Conservation (phyloP, 1,284 basidiomycete genomes). For the Kwoniella shivajii region DNA sequence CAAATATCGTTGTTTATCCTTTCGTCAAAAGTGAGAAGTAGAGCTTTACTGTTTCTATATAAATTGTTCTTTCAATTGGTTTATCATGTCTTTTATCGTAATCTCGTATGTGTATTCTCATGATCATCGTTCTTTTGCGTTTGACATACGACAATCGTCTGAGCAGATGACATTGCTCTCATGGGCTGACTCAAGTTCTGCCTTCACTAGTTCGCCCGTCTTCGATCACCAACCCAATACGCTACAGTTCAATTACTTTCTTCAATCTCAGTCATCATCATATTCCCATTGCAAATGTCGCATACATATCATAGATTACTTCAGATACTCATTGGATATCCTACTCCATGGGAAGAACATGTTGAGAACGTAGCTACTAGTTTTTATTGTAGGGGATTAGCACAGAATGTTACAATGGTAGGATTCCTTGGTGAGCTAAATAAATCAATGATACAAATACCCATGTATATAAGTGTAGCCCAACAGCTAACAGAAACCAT, state of each 20-base stretch:
- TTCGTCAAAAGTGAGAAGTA: conserved; percentile 57
- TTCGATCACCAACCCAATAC: conserved; percentile 55
- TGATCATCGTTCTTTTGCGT: background rate
- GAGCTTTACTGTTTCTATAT: conserved; percentile 61
- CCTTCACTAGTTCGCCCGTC: conserved; percentile 42
- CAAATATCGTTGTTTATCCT: conserved; percentile 58
- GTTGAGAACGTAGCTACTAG: conserved; percentile 56
- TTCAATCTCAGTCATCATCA: conserved; percentile 58
- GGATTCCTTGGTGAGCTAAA: conserved; percentile 54
- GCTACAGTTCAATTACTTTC: conserved; percentile 60
- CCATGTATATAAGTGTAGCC: background rate
- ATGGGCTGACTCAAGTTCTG: background rate
- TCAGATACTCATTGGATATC: conserved; percentile 56
- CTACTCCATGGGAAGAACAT: conserved; percentile 58
- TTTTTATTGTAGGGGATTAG: conserved; percentile 60
- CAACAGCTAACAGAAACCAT: background rate
- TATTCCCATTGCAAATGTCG: conserved; percentile 62
- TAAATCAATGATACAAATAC: background rate
- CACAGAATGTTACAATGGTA: conserved; percentile 61
- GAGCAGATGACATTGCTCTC: background rate
- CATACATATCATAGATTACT: conserved; percentile 53
- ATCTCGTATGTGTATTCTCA: conserved; percentile 38
- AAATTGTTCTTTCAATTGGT: conserved; percentile 56
- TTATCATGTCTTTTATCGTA: conserved; percentile 55
- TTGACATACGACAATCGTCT: too few species aligned